phyloP scores from a whole-genome alignment of 148 eudicot species.

The Fagopyrum homotropicum region DNA sequence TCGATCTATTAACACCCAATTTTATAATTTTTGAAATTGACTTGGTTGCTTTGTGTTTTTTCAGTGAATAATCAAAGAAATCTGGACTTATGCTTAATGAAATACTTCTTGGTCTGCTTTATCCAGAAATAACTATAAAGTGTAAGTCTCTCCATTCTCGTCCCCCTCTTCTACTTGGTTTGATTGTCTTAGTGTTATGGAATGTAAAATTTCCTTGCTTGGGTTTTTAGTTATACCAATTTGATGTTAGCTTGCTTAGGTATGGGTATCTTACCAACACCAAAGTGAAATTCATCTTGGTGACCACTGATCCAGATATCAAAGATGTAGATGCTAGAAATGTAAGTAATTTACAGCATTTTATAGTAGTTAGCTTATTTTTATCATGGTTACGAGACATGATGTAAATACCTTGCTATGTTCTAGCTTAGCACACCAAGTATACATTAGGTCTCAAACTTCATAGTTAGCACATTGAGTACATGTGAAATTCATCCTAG shows the following conservation, averaged over 20 bases:
- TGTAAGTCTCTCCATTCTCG: conserved; percentile 40
- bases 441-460: too few species aligned
- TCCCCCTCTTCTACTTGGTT: background rate
- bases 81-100: conserved; percentile 87
- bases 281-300: conserved; percentile 91
- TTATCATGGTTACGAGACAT: background rate
- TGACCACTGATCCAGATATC: conserved; percentile 86
- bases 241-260: conserved; percentile 28
- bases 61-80: conserved; percentile 96
- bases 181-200: too few species aligned
- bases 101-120: conserved; percentile 86
- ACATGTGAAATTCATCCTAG: too few species aligned
- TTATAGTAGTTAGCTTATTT: background rate
- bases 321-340: conserved; percentile 92
- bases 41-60: conserved; percentile 11
- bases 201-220: background rate
- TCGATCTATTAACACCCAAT: background rate
- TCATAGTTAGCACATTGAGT: too few species aligned
- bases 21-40: too few species aligned
- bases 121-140: conserved; percentile 92
- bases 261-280: conserved; percentile 96
- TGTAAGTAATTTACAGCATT: conserved; percentile 39
- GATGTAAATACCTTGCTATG: background rate
- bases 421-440: background rate
- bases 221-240: background rate